Percentiles rank a stretch among this genome's conserved stretches.
Evolutionary conservation across 495 filamentous ascomycete species (phyloP).

Genomic region (Aspergillus campestris): DNA sequence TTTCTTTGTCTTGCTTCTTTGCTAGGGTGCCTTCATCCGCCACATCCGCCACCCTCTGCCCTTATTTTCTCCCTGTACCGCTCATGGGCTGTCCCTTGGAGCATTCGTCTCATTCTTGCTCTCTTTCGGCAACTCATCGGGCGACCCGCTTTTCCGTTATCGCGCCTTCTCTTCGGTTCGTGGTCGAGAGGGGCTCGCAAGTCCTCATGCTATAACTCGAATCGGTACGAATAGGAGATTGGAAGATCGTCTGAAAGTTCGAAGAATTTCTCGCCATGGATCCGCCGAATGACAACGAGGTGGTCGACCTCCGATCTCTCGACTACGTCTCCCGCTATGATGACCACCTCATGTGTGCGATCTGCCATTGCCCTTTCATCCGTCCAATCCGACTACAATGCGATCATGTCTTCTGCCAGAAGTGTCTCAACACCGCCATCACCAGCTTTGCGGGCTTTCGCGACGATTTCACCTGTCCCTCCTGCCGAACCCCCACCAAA

Average conservation of each 20-base stretch:
- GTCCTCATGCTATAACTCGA: neutral
- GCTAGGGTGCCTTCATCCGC: too few species aligned
- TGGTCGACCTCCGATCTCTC: constrained; percentile 58
- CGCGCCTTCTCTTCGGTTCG: neutral
- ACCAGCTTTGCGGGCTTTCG: constrained; percentile 30
- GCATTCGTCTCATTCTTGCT: constrained; percentile 16
- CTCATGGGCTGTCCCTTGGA: constrained; percentile 14
- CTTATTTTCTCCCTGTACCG: constrained; percentile 6
- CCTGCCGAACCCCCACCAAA: constrained; percentile 33
- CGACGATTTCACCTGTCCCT: constrained; percentile 37
- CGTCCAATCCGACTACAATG: constrained; percentile 64
- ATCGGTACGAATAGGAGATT: neutral
- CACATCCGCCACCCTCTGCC: too few species aligned
- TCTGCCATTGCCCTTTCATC: constrained; percentile 70
- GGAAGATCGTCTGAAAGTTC: constrained; percentile 13
- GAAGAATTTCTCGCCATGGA: constrained; percentile 30
- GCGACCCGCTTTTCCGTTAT: constrained; percentile 8
- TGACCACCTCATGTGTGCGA: constrained; percentile 72
- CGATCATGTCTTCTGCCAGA: constrained; percentile 67
- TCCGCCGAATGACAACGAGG: constrained; percentile 18
- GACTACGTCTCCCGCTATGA: constrained; percentile 64
- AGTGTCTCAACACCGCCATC: constrained; percentile 58
- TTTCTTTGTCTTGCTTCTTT: too few species aligned
- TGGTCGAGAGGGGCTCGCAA: neutral
- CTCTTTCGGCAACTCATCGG: constrained; percentile 9